Evolutionary conservation across 2,329 filamentous ascomycete genomes (phyloP), one percentile per base, ranked within the genome.

Genomic region (Apiospora pterosperma): DNA sequence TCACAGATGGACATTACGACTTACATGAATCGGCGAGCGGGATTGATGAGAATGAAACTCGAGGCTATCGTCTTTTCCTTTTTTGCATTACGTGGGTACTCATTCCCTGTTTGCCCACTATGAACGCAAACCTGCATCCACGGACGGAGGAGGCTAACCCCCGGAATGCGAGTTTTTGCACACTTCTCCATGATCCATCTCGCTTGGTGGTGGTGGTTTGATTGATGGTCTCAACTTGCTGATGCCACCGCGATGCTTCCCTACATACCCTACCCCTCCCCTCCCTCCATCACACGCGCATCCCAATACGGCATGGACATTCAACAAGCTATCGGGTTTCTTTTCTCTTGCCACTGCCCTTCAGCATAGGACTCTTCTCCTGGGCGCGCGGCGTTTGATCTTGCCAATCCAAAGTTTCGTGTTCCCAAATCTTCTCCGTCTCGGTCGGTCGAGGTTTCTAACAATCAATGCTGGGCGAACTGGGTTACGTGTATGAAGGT

Each of bases 191-290:
- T 19, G 48, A 34, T 34, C 25, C 25, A 55, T 55, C 28, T 55
- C 48, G 48, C 48, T 55, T 55, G 48, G 25, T 55, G 48, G 14
- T 28, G 44, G 44, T 55, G 28, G 48, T 55, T 55, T 55, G 48
- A 55, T 55, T 55, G 48, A 55, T 55, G 48, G 48, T 34, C 48
- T 55, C 48, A 55, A 55, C 28, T 55, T 55, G 44, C 44, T 31
- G 44, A 52, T 52, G 44, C 28, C 48, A 28, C 48, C 48, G 48
- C 34, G 48, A 34, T 55, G 28, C 23, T 16, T 28, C 28, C 41
- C 41, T 42, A 21, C 39, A 19, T 42, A 41, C 39, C 44, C 44
- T 52, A 55, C 48, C 48, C 48, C 48, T 55, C 48, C 25, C 48
- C 25, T 55, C 48, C 48, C 31, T 34, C 48, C 10, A 25, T 34